A percentile compares a stretch with the other conserved stretches of the same genome.
These are phyloP conservation scores for Moesziomyces antarcticus DNA, from an alignment of 1,284 basidiomycete genomes.

Conservation along the genomic window DNA sequence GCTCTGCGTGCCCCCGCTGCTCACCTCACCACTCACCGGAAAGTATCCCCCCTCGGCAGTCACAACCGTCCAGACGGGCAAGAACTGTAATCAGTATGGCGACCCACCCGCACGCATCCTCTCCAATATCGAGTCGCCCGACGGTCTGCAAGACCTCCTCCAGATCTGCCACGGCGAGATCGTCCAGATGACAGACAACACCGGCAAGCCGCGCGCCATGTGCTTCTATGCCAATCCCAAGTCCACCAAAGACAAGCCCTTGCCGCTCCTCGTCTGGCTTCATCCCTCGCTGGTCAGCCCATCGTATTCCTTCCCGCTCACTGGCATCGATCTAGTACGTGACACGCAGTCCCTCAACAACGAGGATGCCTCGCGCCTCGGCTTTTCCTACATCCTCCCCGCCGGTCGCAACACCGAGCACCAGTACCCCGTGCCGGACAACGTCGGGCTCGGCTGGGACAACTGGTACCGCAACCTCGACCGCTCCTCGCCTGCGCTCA, in stretches of 20 bases:
- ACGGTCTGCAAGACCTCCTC: conserved; percentile 21
- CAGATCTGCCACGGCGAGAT: conserved; percentile 27
- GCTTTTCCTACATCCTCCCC: conserved; percentile 32
- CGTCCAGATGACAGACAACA: conserved; percentile 16
- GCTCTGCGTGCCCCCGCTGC: conserved; percentile 14
- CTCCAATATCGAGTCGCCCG: conserved; percentile 18
- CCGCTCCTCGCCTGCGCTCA: conserved; percentile 25
- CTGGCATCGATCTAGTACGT: conserved; percentile 17
- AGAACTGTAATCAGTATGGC: conserved; percentile 17
- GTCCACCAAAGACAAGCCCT: conserved; percentile 23
- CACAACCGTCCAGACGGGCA: conserved; percentile 31
- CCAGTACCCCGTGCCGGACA: conserved; percentile 26
- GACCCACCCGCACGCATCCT: conserved; percentile 16
- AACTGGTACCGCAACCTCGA: conserved; percentile 42
- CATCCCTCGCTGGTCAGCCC: conserved; percentile 19
- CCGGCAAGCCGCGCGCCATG: conserved; percentile 12
- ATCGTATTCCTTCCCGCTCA: conserved; percentile 14
- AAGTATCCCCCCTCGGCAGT: conserved; percentile 27
- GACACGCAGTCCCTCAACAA: conserved; percentile 26
- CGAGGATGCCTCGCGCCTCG: conserved; percentile 15
- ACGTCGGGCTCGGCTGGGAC: conserved; percentile 31
- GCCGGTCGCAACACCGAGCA: conserved; percentile 29
- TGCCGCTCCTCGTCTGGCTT: conserved; percentile 26
- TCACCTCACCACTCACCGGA: conserved; percentile 11
- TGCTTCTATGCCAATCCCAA: conserved; percentile 36